These are phyloP conservation scores for Dictyostelium discoideum DNA, from an alignment of 78 protist species.

Conservation along the genomic window DNA sequence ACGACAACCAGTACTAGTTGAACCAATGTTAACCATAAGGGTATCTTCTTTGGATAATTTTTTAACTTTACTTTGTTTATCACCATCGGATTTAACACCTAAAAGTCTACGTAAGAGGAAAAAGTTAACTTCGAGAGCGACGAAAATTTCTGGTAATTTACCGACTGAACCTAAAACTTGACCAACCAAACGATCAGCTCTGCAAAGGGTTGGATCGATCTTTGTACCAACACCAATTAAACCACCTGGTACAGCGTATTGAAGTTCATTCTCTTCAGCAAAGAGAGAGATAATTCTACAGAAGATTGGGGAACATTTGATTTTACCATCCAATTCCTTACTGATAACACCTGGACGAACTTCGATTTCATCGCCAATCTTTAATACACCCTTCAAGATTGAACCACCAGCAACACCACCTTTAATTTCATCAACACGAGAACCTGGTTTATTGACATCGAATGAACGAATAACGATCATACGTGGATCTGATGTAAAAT, in stretches of 20 bases:
- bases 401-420: conserved; percentile 99
- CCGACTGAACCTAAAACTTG: conserved; percentile 97
- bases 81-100: conserved; percentile 98
- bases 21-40: conserved; percentile 99
- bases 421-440: conserved; percentile 92
- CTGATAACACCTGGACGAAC: conserved; percentile 98
- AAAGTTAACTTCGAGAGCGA: conserved; percentile 92
- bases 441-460: conserved; percentile 99
- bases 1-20: conserved; percentile 97
- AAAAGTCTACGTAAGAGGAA: conserved; percentile 97
- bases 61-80: conserved; percentile 88
- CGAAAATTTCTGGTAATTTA: conserved; percentile 94
- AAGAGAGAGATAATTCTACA: conserved; percentile 93
- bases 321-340: conserved; percentile 88
- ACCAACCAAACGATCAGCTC: conserved; percentile 99
- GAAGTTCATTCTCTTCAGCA: conserved; percentile 96
- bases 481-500: conserved; percentile 95
- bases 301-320: conserved; percentile 94
- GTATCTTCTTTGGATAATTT: conserved; percentile 94
- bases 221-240: conserved; percentile 99
- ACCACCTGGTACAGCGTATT: conserved; percentile 99
- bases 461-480: conserved; percentile 99
- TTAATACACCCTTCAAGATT: conserved; percentile 98
- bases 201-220: conserved; percentile 99
- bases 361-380: conserved; percentile 98